A percentile compares a stretch with the other conserved stretches of the same genome.
Conservation (phyloP, 208 protist genomes). For the Trypanosoma congolense region DNA sequence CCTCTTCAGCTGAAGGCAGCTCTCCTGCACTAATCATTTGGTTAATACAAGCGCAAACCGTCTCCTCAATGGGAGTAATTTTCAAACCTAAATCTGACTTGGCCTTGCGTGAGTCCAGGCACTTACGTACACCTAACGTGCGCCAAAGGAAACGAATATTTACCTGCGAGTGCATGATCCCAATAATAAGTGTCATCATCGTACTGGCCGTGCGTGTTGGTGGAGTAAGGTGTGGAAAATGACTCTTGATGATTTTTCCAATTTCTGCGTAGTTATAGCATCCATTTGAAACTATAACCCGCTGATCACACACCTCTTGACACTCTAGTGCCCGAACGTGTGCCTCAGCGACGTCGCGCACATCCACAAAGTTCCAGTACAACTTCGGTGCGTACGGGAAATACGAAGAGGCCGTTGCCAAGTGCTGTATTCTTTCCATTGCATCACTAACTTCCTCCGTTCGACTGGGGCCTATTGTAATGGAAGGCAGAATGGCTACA, state of each 20-base stretch:
- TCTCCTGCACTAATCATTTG: slow-evolving; percentile 61
- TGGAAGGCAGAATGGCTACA: slow-evolving; percentile 81
- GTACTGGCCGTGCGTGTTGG: slow-evolving; percentile 73
- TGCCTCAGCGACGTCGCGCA: slow-evolving; percentile 83
- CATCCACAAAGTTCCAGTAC: slow-evolving; percentile 89
- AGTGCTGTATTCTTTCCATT: slow-evolving; percentile 57
- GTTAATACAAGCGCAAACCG: slow-evolving; percentile 59
- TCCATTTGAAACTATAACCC: slow-evolving; percentile 78
- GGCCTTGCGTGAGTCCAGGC: slow-evolving; percentile 56
- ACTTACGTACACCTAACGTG: slow-evolving; percentile 74
- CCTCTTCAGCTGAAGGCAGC: slow-evolving; percentile 21
- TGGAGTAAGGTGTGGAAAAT: slow-evolving; percentile 73
- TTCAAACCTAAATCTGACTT: slow-evolving; percentile 47
- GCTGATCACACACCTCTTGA: slow-evolving; percentile 63
- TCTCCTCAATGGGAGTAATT: slow-evolving; percentile 78
- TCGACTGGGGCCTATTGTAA: slow-evolving; percentile 76
- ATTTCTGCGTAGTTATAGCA: slow-evolving; percentile 75
- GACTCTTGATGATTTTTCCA: slow-evolving; percentile 58
- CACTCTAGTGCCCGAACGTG: slow-evolving; percentile 78
- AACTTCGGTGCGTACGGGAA: slow-evolving; percentile 82
- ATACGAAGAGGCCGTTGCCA: slow-evolving; percentile 60
- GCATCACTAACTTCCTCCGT: slow-evolving; percentile 81
- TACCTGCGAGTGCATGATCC: slow-evolving; percentile 37
- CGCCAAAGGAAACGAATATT: slow-evolving; percentile 81
- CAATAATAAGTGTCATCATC: slow-evolving; percentile 72